These are phyloP conservation scores for Arabidopsis hybrid DNA, from an alignment of 441 rosid species.

Conservation along the genomic window DNA sequence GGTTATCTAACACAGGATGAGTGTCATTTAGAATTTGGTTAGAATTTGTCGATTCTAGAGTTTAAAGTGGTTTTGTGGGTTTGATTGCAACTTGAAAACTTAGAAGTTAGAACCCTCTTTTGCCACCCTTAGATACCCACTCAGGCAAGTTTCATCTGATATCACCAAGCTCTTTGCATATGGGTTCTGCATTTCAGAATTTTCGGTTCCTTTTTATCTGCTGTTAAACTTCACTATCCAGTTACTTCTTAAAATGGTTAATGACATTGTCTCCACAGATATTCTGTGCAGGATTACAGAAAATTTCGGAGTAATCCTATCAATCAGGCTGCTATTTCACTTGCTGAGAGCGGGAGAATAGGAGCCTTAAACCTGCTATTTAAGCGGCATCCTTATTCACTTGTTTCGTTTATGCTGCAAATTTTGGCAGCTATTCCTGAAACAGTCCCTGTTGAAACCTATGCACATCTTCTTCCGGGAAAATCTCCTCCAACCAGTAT, in stretches of 20 bases:
- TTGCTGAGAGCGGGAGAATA: slow-evolving; percentile 95
- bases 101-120: slow-evolving; percentile 3
- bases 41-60: slow-evolving; percentile 25
- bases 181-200: slow-evolving; percentile 26
- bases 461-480: slow-evolving; percentile 95
- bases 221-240: slow-evolving; percentile 14
- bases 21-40: slow-evolving; percentile 16
- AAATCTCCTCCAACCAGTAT: slow-evolving; percentile 68
- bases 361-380: slow-evolving; percentile 94
- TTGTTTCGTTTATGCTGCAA: slow-evolving; percentile 69
- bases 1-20: slow-evolving; percentile 4
- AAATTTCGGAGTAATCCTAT: slow-evolving; percentile 81
- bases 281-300: slow-evolving; percentile 84
- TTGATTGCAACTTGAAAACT: slow-evolving; percentile 1
- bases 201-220: background rate
- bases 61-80: slow-evolving; percentile 1
- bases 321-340: slow-evolving; percentile 70
- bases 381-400: slow-evolving; percentile 95
- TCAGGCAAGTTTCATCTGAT: slow-evolving; percentile 7
- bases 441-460: slow-evolving; percentile 89
- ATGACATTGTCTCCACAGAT: slow-evolving; percentile 73
- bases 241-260: slow-evolving; percentile 48
- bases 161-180: slow-evolving; percentile 30
- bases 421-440: slow-evolving; percentile 91
- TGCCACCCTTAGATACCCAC: background rate